Base-by-base conservation (phyloP, 1,284 basidiomycete genomes). In the Apiotrichum gracile region DNA sequence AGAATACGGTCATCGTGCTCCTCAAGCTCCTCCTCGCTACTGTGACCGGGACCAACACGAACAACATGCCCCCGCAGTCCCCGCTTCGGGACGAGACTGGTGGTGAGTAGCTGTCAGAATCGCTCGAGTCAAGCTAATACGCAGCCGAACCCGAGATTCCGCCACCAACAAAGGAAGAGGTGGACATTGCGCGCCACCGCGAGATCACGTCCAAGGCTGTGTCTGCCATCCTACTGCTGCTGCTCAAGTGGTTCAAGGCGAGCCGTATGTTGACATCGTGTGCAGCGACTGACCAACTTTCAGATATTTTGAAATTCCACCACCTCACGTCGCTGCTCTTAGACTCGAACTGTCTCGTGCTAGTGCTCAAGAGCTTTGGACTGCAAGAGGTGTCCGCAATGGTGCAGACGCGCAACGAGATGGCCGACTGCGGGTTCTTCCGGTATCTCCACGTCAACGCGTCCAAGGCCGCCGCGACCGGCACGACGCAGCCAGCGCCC, bases 161-260 rank as follows among this genome's bases (percentile, higher is more conserved):
- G 2, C 85, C 87, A 1, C 87, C 84, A 5, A 88, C 88, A 1
- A 78, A 91, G n/a, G 93, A 97, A 61, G 96, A 98, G 63, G 84
- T 92, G 51, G 96, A 99, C 70, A 87, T 96, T 38, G 86, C 85
- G 33, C 84, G 96, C 7, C 96, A 98, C 75, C 87, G 96, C 35
- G 96, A 99, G 74, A 96, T 99, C 64, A 94, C 91, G 0, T 91
- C 90, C 7, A 98, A 99, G 75, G 92, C 91, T 0, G 89, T 97
- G 8, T 97, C 93, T 19, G 92, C 93, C 1, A 96, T 98, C 59
- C 73, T 99, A 17, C 77, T 98, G 2, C 76, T 97, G 37, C 83
- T 87, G 4, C 75, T 98, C 60, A 97, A 97, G 70, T 99, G 96
- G 96, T 97, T 97, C 81, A 98, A 97, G 75, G 88, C 88, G 31